A percentile compares a stretch with the other conserved stretches of the same genome.
These are phyloP conservation scores for Globisporangium canariense DNA, from an alignment of 352 stramenopile genomes.

Conservation along the genomic window DNA sequence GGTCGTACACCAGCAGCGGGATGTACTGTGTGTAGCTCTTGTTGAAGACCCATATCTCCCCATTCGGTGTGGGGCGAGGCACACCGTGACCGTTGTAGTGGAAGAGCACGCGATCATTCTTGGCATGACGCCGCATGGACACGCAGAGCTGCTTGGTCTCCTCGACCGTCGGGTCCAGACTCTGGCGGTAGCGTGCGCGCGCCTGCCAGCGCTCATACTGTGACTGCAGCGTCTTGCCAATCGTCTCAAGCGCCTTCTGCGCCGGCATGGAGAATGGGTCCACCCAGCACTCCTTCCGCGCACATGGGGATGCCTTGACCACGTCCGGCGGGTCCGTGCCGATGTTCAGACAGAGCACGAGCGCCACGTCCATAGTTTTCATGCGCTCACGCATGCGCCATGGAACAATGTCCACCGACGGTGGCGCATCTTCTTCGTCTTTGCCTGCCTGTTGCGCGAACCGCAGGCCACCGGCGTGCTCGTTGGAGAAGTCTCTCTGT, in stretches of 20 bases:
- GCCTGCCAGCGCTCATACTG: constrained; percentile 97
- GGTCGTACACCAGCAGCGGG: constrained; percentile 94
- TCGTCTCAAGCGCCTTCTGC: constrained; percentile 95
- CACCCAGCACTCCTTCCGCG: constrained; percentile 98
- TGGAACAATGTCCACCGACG: constrained; percentile 53
- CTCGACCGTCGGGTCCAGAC: constrained; percentile 96
- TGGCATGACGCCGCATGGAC: constrained; percentile 89
- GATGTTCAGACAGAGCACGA: constrained; percentile 98
- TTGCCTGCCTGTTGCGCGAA: constrained; percentile 53
- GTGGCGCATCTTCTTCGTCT: constrained; percentile 20
- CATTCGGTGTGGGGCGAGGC: constrained; percentile 94
- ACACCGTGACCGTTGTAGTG: constrained; percentile 99
- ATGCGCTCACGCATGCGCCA: constrained; percentile 87
- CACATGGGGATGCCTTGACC: constrained; percentile 95
- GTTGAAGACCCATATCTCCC: constrained; percentile 99
- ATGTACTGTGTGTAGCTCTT: constrained; percentile 99
- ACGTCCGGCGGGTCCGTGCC: constrained; percentile 97
- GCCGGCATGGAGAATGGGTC: constrained; percentile 93
- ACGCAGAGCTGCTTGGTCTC: constrained; percentile 94
- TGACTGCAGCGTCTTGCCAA: constrained; percentile 92
- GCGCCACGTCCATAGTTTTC: constrained; percentile 92
- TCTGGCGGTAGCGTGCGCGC: constrained; percentile 91
- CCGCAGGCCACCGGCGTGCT: constrained; percentile 54
- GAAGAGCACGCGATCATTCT: constrained; percentile 94
- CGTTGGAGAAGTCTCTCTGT: constrained; percentile 4